Evolutionary conservation across 192 early-diverging fungal genomes (phyloP).

Genomic region (Coemansia sp.): DNA sequence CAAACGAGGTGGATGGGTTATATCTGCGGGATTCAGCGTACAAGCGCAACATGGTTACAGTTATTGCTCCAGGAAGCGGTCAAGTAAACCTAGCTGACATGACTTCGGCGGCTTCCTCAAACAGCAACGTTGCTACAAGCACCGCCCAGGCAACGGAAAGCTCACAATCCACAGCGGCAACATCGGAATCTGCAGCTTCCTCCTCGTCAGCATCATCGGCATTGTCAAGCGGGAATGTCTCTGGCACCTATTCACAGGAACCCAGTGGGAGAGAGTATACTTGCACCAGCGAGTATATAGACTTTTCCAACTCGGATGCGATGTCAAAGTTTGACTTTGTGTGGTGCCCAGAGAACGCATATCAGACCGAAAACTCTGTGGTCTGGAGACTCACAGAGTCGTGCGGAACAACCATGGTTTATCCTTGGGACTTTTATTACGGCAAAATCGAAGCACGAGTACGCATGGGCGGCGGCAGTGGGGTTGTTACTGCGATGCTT

Average conservation of each 20-base stretch:
- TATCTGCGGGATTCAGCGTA: constrained; percentile 14
- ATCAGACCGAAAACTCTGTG: constrained; percentile 35
- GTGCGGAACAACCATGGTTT: constrained; percentile 53
- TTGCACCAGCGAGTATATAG: constrained; percentile 34
- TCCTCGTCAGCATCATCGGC: constrained; percentile 11
- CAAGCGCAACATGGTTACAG: constrained; percentile 18
- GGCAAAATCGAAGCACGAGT: constrained; percentile 42
- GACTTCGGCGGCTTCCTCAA: constrained; percentile 12
- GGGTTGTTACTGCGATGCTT: constrained; percentile 56
- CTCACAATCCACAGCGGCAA: constrained; percentile 1
- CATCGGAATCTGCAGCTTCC: constrained; percentile 1
- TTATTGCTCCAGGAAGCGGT: constrained; percentile 34
- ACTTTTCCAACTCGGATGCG: constrained; percentile 29
- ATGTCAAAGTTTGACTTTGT: constrained; percentile 43
- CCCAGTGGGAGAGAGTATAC: constrained; percentile 17
- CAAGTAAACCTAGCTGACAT: constrained; percentile 30
- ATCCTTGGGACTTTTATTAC: constrained; percentile 37
- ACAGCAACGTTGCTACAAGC: neutral
- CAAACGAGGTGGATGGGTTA: constrained; percentile 1
- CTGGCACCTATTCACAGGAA: constrained; percentile 19
- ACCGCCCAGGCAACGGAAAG: neutral
- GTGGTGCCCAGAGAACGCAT: constrained; percentile 53
- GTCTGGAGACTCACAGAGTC: constrained; percentile 35
- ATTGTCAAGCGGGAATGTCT: neutral
- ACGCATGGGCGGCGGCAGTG: constrained; percentile 40